These are phyloP conservation scores for Abeoforma whisleri DNA, from an alignment of 78 protist species.

Conservation along the genomic window DNA sequence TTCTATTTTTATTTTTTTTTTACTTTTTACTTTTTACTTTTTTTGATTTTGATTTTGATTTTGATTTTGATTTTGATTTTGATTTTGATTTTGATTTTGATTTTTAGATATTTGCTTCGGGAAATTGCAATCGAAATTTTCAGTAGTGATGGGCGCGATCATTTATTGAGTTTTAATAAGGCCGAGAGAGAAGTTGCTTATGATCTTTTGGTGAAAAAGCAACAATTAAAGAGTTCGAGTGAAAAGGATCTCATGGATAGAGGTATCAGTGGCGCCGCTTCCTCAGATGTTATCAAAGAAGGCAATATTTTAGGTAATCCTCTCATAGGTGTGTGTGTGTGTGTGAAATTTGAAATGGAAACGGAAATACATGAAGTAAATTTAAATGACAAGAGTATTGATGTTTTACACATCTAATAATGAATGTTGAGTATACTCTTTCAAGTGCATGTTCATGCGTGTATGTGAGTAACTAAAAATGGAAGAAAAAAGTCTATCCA, in stretches of 20 bases:
- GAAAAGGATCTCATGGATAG: neutral
- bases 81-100: too few relatives aligned
- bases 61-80: too few relatives aligned
- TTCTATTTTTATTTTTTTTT: too few relatives aligned
- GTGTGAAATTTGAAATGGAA: neutral
- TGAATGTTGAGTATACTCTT: neutral
- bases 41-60: too few relatives aligned
- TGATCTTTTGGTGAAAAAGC: neutral
- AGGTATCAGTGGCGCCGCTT: neutral
- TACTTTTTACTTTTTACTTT: too few relatives aligned
- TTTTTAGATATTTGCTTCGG: constrained; percentile 28
- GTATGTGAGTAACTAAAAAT: neutral
- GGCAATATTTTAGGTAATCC: constrained; percentile 1
- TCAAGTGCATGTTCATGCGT: neutral
- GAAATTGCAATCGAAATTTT: constrained; percentile 45
- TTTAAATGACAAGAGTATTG: neutral
- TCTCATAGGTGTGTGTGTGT: neutral
- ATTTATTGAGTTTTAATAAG: constrained; percentile 44
- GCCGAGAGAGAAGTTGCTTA: constrained; percentile 63
- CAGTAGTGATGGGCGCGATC: constrained; percentile 33
- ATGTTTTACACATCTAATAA: too few relatives aligned
- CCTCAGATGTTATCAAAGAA: neutral
- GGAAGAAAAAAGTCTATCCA: neutral
- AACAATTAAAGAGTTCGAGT: constrained; percentile 37
- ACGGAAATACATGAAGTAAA: neutral